phyloP scores from a whole-genome alignment of 2,329 filamentous ascomycete genomes.

The Colletotrichum tanaceti region DNA sequence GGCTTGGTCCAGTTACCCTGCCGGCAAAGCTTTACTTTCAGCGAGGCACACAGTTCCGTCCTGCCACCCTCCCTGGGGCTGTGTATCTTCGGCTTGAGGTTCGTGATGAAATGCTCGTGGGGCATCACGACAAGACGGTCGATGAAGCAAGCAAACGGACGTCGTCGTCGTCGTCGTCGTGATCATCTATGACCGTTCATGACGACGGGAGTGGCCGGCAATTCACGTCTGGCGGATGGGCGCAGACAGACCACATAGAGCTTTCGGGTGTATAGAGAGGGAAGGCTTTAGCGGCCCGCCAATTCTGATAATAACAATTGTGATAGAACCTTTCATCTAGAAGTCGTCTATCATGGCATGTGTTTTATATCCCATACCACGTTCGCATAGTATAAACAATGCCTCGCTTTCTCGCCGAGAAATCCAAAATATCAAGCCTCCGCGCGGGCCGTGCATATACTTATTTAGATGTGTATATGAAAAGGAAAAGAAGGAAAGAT shows the following conservation, averaged over 20 bases:
- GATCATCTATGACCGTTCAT: no score
- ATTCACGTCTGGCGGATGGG: no score
- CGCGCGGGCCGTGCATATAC: no score
- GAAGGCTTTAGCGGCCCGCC: not conserved
- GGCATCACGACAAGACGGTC: no score
- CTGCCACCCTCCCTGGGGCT: no score
- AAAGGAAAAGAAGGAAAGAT: not conserved
- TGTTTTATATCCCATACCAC: not conserved
- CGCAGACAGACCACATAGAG: not conserved
- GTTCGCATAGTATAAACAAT: not conserved
- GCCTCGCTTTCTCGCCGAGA: not conserved
- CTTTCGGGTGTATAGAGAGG: not conserved
- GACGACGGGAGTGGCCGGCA: no score
- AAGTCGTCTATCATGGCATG: slow-evolving; percentile 8
- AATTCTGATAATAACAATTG: slow-evolving; percentile 9
- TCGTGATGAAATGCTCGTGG: not conserved
- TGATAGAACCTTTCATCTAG: slow-evolving; percentile 1
- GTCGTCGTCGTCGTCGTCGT: no score
- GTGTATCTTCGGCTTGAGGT: not conserved
- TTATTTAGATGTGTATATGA: no score
- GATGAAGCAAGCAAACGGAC: no score
- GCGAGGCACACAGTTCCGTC: no score
- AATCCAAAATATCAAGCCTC: not conserved
- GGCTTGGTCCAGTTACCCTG: slow-evolving; percentile 26
- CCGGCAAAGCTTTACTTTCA: not conserved